A percentile compares a stretch with the other conserved stretches of the same genome.
Evolutionary conservation across 2,329 filamentous ascomycete genomes (phyloP).

Genomic region (Hyphodiscus sp.): DNA sequence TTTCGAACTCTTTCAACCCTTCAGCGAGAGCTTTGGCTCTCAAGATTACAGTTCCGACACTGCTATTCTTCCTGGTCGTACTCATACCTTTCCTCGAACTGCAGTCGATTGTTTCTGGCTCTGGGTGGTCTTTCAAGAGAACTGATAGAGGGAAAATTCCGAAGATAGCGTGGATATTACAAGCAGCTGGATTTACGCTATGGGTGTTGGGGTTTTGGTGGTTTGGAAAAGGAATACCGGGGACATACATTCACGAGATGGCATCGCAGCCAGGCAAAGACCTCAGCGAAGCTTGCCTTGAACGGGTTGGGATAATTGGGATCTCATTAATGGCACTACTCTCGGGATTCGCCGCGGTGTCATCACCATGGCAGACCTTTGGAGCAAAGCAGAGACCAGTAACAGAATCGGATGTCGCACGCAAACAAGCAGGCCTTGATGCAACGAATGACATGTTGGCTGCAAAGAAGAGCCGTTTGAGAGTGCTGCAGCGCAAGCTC

Average conservation of each 20-base stretch:
- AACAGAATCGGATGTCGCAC: slow-evolving; percentile 65
- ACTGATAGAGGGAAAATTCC: slow-evolving; percentile 50
- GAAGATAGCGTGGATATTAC: slow-evolving; percentile 57
- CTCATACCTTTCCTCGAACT: slow-evolving; percentile 76
- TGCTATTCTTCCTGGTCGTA: slow-evolving; percentile 67
- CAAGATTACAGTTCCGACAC: slow-evolving; percentile 59
- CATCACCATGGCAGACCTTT: slow-evolving; percentile 80
- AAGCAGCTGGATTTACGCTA: slow-evolving; percentile 51
- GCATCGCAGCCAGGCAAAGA: slow-evolving; percentile 33
- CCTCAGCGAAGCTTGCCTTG: slow-evolving; percentile 45
- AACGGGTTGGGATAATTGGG: slow-evolving; percentile 75
- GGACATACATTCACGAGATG: slow-evolving; percentile 41
- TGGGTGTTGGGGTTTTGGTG: slow-evolving; percentile 78
- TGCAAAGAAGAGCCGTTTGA: slow-evolving; percentile 66
- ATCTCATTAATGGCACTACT: slow-evolving; percentile 81
- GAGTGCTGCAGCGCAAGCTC: slow-evolving; percentile 61
- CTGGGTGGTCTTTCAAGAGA: slow-evolving; percentile 57
- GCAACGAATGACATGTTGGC: slow-evolving; percentile 74
- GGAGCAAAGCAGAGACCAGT: slow-evolving; percentile 57
- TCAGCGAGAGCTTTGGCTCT: slow-evolving; percentile 62
- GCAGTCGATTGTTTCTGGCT: slow-evolving; percentile 43
- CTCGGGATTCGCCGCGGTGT: slow-evolving; percentile 86
- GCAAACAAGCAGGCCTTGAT: slow-evolving; percentile 73
- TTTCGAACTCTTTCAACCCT: slow-evolving; percentile 66
- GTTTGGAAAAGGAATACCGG: slow-evolving; percentile 58